Conservation (phyloP, 306 rosid species). For the Datisca glomerata region DNA sequence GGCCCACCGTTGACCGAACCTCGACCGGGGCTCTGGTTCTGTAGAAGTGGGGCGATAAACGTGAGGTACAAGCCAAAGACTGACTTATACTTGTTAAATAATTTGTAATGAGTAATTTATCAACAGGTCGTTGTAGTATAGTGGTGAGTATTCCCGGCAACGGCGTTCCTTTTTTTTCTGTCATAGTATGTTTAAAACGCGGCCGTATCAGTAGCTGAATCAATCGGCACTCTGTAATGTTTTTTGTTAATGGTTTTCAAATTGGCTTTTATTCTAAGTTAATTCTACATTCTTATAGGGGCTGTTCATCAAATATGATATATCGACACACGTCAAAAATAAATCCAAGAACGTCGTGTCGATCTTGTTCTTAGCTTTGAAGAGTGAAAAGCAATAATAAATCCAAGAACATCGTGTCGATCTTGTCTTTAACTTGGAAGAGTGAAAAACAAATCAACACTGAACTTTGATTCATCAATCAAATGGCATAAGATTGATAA, state of each 20-base stretch:
- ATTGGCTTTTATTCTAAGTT: too few relatives aligned
- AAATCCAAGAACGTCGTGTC: too few relatives aligned
- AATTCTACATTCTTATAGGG: too few relatives aligned
- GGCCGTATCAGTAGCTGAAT: neutral
- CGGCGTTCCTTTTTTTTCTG: neutral
- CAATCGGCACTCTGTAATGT: too few relatives aligned
- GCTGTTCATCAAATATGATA: neutral
- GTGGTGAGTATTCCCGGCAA: slow-evolving; percentile 37
- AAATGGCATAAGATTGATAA: too few relatives aligned
- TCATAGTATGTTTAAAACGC: slow-evolving; percentile 13
- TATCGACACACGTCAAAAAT: neutral
- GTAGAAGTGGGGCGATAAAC: neutral
- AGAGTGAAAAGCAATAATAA: too few relatives aligned
- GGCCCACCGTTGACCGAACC: slow-evolving; percentile 25
- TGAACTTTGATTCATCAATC: too few relatives aligned
- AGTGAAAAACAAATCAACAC: too few relatives aligned
- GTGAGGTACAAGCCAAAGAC: neutral
- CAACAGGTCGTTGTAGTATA: slow-evolving; percentile 25
- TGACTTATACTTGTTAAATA: neutral
- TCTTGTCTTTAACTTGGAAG: too few relatives aligned
- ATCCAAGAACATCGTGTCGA: too few relatives aligned
- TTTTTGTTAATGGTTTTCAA: too few relatives aligned
- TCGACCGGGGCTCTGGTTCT: slow-evolving; percentile 7
- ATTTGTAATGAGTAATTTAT: fast-evolving
- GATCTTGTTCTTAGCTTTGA: too few relatives aligned